Evolutionary conservation across 345 rosid species (phyloP).

Genomic region (Gossypium arboreum): DNA sequence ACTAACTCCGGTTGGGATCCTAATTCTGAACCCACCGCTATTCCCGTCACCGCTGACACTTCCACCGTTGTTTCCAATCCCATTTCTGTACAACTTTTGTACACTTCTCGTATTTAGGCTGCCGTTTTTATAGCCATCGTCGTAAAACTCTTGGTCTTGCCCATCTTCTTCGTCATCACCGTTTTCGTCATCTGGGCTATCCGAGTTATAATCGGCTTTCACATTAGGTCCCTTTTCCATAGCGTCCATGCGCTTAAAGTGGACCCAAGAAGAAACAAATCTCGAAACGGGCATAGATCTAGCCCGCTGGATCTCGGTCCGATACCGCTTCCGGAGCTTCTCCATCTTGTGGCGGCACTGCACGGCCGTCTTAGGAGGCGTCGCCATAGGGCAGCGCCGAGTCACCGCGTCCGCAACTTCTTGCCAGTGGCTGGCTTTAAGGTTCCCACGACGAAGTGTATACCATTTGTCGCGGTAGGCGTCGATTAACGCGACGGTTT

Average conservation of each 20-base stretch:
- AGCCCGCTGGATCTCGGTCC: constrained; percentile 85
- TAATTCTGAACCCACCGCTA: constrained; percentile 53
- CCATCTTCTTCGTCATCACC: constrained; percentile 45
- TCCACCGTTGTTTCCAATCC: constrained; percentile 34
- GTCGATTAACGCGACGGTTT: constrained; percentile 75
- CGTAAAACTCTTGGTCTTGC: constrained; percentile 36
- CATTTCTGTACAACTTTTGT: constrained; percentile 55
- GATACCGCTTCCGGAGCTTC: constrained; percentile 85
- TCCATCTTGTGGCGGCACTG: constrained; percentile 99
- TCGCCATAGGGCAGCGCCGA: constrained; percentile 52
- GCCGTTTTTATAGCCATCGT: constrained; percentile 41
- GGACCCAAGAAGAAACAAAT: constrained; percentile 85
- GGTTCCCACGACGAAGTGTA: constrained; percentile 82
- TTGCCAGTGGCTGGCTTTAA: constrained; percentile 93
- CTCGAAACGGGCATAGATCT: constrained; percentile 76
- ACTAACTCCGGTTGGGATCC: constrained; percentile 83
- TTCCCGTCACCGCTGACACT: constrained; percentile 26
- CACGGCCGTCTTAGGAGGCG: constrained; percentile 71
- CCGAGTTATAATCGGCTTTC: constrained; percentile 34
- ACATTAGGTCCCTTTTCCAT: constrained; percentile 70
- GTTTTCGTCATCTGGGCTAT: constrained; percentile 32
- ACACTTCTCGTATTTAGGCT: constrained; percentile 41
- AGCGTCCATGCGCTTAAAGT: constrained; percentile 75
- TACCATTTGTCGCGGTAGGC: constrained; percentile 87
- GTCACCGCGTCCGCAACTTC: constrained; percentile 78